A percentile compares a stretch with the other conserved stretches of the same genome.
Conservation (phyloP, 2,329 filamentous ascomycete genomes). For the Fusarium algeriense region DNA sequence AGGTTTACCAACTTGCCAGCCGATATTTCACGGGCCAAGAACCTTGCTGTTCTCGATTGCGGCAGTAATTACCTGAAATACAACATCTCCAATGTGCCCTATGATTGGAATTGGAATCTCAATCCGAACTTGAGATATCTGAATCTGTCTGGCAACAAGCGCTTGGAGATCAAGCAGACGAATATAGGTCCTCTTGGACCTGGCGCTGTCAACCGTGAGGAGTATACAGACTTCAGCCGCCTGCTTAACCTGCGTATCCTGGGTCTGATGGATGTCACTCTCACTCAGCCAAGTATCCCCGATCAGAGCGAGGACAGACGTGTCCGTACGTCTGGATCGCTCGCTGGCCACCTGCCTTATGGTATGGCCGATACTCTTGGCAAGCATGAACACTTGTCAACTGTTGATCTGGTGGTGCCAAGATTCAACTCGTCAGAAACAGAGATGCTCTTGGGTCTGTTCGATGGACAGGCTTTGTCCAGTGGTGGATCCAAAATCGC, state of each 20-base stretch:
- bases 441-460: constrained; percentile 92
- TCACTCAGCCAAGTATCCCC: constrained; percentile 91
- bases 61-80: constrained; percentile 97
- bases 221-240: constrained; percentile 88
- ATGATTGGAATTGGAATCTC: constrained; percentile 99
- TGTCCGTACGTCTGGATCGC: constrained; percentile 95
- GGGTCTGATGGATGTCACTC: constrained; percentile 96
- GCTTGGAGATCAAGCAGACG: constrained; percentile 86
- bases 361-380: constrained; percentile 98
- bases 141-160: constrained; percentile 96
- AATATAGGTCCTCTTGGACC: constrained; percentile 60
- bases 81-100: constrained; percentile 98
- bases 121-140: constrained; percentile 95
- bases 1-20: constrained; percentile 97
- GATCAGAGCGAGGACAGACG: constrained; percentile 95
- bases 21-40: constrained; percentile 93
- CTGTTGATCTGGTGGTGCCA: constrained; percentile 94
- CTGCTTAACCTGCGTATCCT: constrained; percentile 86
- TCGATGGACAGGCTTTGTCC: constrained; percentile 91
- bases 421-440: constrained; percentile 90
- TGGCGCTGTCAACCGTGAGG: constrained; percentile 69
- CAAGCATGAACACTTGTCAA: constrained; percentile 93
- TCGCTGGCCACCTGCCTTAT: constrained; percentile 91
- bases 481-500: constrained; percentile 94
- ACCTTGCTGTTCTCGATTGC: constrained; percentile 91